Evolutionary conservation across 2,329 filamentous ascomycete genomes (phyloP).

Genomic region (Dothideomycetes sp.): DNA sequence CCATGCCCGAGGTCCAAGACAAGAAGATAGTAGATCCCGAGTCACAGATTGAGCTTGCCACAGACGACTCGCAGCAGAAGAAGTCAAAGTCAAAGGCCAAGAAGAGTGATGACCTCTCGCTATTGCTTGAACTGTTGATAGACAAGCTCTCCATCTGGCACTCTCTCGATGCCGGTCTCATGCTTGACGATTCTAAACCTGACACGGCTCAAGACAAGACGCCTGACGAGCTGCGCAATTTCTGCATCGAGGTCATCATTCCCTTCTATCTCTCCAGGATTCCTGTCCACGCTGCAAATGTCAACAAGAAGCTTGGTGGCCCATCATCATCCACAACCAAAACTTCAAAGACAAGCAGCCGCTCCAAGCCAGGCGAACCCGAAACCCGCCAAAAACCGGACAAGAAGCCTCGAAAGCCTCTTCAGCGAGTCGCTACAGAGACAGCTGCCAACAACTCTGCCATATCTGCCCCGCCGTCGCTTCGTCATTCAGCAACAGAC

Average conservation of each 20-base stretch:
- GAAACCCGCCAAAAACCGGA: conserved; percentile 22
- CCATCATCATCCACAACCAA: conserved; percentile 50
- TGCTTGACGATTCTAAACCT: not conserved
- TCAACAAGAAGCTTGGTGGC: conserved; percentile 68
- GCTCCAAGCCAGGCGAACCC: conserved; percentile 29
- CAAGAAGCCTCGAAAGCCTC: conserved; percentile 37
- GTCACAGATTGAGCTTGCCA: not conserved
- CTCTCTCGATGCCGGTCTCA: conserved; percentile 49
- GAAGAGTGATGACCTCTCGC: conserved; percentile 54
- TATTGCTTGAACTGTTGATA: conserved; percentile 60
- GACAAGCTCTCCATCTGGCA: conserved; percentile 79
- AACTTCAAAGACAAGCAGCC: conserved; percentile 14
- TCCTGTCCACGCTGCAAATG: conserved; percentile 57
- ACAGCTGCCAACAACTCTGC: conserved; percentile 31
- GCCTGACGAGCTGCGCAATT: conserved; percentile 58
- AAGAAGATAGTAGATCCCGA: not conserved
- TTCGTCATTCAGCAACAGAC: conserved; percentile 58
- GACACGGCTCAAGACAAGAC: conserved; percentile 14
- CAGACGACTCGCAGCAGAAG: not conserved
- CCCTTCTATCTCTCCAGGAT: conserved; percentile 71
- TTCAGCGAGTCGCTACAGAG: conserved; percentile 53
- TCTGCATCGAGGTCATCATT: conserved; percentile 69
- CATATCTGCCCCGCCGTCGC: conserved; percentile 46
- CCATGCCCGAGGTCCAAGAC: conserved; percentile 15
- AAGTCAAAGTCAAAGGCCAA: conserved; percentile 29